phyloP scores from a whole-genome alignment of 179 eudicot genomes.

The Corrigiola litoralis region DNA sequence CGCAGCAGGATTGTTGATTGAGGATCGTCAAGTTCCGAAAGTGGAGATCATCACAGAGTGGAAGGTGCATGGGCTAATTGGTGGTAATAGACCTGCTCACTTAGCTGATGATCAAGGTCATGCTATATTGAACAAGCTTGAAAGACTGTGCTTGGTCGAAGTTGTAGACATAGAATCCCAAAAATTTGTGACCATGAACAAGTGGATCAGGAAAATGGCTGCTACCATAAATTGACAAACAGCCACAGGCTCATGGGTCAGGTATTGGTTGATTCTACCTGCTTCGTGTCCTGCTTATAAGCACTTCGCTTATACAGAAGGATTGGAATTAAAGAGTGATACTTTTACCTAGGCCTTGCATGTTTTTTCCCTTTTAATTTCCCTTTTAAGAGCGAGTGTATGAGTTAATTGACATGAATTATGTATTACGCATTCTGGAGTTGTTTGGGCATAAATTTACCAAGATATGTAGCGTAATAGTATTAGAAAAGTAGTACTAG shows the following conservation, averaged over 20 bases:
- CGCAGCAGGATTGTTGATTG: background rate
- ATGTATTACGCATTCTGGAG: no score
- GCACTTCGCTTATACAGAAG: no score
- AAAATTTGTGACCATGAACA: conserved; percentile 14
- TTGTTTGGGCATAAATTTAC: no score
- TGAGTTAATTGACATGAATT: background rate
- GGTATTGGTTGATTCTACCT: no score
- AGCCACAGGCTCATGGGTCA: no score
- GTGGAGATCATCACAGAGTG: background rate
- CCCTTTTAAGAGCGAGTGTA: background rate
- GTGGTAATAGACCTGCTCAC: background rate
- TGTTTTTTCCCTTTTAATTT: background rate
- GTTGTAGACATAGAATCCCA: background rate
- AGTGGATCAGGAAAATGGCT: conserved; percentile 23
- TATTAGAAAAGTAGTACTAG: no score
- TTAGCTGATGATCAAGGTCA: conserved; percentile 10
- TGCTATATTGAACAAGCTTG: conserved; percentile 9
- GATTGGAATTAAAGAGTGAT: no score
- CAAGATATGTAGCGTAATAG: no score
- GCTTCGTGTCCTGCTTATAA: no score
- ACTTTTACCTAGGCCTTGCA: no score
- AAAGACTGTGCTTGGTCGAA: conserved; percentile 14
- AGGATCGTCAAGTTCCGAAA: background rate
- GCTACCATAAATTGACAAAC: no score
- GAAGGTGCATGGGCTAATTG: background rate